phyloP scores from a whole-genome alignment of 139 green algal genomes.

The Nannochloris sp. region DNA sequence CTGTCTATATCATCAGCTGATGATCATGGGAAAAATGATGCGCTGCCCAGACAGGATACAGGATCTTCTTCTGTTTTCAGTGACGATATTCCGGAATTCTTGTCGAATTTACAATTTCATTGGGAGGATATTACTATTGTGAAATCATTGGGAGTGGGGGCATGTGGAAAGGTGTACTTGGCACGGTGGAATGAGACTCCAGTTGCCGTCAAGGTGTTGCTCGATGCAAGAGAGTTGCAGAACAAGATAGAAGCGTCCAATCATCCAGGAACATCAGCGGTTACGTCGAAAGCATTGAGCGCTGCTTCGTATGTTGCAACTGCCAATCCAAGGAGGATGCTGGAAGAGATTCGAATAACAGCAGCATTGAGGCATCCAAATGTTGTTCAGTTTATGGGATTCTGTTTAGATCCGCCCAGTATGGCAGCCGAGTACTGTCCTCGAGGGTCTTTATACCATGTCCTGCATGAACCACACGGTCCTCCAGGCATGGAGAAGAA shows the following conservation, averaged over 20 bases:
- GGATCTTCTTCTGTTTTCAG: background rate
- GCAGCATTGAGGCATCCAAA: conserved; percentile 27
- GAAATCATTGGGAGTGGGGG: conserved; percentile 30
- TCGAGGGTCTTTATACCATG: conserved; percentile 34
- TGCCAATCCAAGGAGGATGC: background rate
- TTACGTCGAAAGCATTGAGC: background rate
- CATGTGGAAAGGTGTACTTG: conserved; percentile 45
- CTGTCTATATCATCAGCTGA: background rate
- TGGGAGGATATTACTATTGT: background rate
- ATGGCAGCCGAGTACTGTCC: conserved; percentile 14
- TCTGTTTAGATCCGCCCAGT: conserved; percentile 19
- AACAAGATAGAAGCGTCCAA: too few relatives aligned
- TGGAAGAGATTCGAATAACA: conserved; percentile 2
- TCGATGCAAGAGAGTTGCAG: background rate
- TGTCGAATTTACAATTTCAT: background rate
- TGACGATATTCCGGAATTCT: background rate
- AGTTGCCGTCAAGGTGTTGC: conserved; percentile 44
- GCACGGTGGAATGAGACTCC: conserved; percentile 36
- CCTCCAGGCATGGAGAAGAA: background rate
- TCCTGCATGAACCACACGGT: conserved; percentile 13
- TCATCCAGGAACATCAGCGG: too few relatives aligned
- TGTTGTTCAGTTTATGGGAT: conserved; percentile 42
- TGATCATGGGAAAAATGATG: background rate
- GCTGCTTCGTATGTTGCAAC: background rate
- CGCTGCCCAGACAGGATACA: background rate